Conservation (phyloP, 129 eudicot species). For the Flaveria linearis region DNA sequence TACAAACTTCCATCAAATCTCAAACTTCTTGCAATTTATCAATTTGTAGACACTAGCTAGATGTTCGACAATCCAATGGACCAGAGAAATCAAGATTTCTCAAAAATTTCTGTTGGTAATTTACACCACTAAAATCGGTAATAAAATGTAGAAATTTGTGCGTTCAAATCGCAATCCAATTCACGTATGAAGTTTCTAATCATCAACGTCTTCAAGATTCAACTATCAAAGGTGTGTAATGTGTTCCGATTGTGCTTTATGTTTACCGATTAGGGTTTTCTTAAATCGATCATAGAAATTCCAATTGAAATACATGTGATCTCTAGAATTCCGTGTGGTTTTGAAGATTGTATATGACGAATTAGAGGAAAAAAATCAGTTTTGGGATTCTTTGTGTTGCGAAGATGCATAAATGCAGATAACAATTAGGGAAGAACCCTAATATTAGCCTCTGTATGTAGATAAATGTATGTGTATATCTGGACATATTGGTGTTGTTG, state of each 20-base stretch:
- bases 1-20: not conserved
- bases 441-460: not conserved
- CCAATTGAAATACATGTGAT: slow-evolving; percentile 11
- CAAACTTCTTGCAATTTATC: not conserved
- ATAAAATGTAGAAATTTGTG: slow-evolving; percentile 26
- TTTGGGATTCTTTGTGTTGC: not conserved
- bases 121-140: slow-evolving; percentile 22
- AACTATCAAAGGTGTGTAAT: slow-evolving; percentile 28
- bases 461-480: not conserved
- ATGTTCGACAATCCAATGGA: slow-evolving; percentile 31
- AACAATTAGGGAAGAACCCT: too few species aligned
- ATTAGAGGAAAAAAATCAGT: not conserved
- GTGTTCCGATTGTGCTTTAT: not conserved
- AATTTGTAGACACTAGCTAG: slow-evolving; percentile 17
- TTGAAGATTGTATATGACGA: not conserved
- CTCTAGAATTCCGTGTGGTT: slow-evolving; percentile 1
- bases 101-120: not conserved
- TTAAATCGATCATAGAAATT: not conserved
- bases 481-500: slow-evolving; percentile 19
- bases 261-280: not conserved
- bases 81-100: slow-evolving; percentile 19
- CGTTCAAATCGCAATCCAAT: slow-evolving; percentile 24
- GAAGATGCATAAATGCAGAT: too few species aligned
- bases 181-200: slow-evolving; percentile 10
- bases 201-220: slow-evolving; percentile 29